Base-by-base conservation (phyloP, 1,284 basidiomycete species). In the Xerocomus minutiporus region DNA sequence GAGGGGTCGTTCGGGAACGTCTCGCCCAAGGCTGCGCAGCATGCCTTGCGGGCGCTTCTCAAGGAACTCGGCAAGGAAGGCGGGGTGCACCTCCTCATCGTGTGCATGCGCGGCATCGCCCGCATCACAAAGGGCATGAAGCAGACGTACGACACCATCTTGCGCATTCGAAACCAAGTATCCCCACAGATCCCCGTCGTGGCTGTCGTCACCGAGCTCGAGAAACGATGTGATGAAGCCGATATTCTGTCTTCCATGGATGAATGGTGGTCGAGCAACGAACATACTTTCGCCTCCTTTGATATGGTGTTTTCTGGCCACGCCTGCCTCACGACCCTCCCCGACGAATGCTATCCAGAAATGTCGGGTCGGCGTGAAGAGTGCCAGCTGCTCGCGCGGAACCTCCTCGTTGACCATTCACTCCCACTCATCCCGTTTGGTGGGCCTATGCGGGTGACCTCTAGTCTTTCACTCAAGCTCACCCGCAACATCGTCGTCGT, bases 1-100 rank as follows among this genome's bases (percentile, higher is more conserved):
- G 64, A 66, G 39, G 64, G 67, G 0, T 57, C 64, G 8, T 56
- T 57, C 8, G 67, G 64, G 11, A 63, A 9, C 5, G 58, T 69
- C 43, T 57, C 59, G 0, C 59, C 54, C 29, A 55, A 35, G 39
- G 56, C 56, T 6, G 66, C 66, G 8, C 51, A 60, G 32, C 48
- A 56, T 26, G 61, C 55, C 8, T 25, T 66, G 23, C 56, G 61
- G 5, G 47, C 53, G 8, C 64, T 66, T n/a, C 48, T 70, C 23
- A 55, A 50, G 29, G 57, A 65, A n/a, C 54, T 69, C 36, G 28
- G 26, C 44, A 59, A 60, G 29, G 51, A 55, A 12, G 57, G 53
- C 4, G 68, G 67, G 0, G 66, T 70, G 6, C 65, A 68, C 46
- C 65, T 70, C 41, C 57, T 67, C 38, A 38, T 67, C 23, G 41